Evolutionary conservation across 306 rosid genomes (phyloP).

Genomic region (Glycine tomentella): DNA sequence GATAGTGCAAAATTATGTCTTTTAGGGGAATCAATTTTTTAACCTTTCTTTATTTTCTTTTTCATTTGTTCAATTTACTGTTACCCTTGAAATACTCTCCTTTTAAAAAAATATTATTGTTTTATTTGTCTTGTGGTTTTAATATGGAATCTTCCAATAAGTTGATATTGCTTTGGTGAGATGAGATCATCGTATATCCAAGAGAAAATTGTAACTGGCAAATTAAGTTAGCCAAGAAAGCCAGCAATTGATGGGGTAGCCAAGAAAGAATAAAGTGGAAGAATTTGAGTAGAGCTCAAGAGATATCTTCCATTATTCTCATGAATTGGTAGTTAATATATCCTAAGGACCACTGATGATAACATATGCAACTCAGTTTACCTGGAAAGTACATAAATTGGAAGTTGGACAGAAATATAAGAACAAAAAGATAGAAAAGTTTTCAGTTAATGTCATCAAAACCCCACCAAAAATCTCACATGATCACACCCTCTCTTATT

Average conservation of each 20-base stretch:
- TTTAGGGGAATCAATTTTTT: background rate
- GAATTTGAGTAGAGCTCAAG: conserved; percentile 20
- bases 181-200: background rate
- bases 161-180: background rate
- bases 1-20: background rate
- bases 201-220: background rate
- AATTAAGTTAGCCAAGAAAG: conserved; percentile 1
- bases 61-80: conserved; percentile 10
- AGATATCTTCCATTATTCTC: conserved; percentile 34
- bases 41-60: conserved; percentile 7
- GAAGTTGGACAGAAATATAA: conserved; percentile 40
- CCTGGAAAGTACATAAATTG: conserved; percentile 40
- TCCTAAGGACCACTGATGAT: conserved; percentile 38
- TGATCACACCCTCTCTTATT: conserved; percentile 42
- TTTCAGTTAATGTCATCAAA: conserved; percentile 37
- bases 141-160: conserved; percentile 7
- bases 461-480: conserved; percentile 41
- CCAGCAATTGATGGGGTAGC: background rate
- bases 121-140: background rate
- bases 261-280: conserved; percentile 40
- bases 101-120: background rate
- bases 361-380: conserved; percentile 45
- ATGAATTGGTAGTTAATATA: conserved; percentile 31
- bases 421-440: conserved; percentile 11
- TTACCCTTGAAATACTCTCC: background rate